Base-by-base conservation (phyloP, 163 green algal genomes). In the Trebouxia gelatinosa region DNA sequence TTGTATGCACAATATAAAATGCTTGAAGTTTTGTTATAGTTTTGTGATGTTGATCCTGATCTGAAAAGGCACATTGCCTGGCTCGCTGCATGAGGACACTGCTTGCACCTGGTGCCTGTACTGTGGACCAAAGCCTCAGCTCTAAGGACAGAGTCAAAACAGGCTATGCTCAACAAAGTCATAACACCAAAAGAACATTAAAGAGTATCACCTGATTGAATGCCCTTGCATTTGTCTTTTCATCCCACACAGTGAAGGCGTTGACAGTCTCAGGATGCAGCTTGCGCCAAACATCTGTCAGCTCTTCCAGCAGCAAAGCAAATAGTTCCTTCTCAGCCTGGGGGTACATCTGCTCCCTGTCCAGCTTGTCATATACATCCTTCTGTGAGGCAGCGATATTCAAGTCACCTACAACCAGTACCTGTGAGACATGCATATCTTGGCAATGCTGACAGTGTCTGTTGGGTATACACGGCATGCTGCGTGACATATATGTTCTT, bases 341-440 rank as follows among this genome's bases (percentile, higher is more conserved):
- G 19, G 38, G 62, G 62, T 90, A 92, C 74, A 86, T 65, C 11
- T 40, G 57, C 0, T 87, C 82, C 17, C 81, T 87, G 6, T 77
- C 74, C 13, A 91, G 79, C 16, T 78, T 64, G 2, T 78, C 31
- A 68, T 94, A 85, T 38, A 93, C 81, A 77, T 97, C 92, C 29
- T 66, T 50, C 11, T 74, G 75, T 48, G 85, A 78, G 2, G 78
- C 77, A 7, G 89, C 84, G 0, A 96, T 64, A 72, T 97, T 97
- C 46, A 97, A 86, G 77, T 97, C 92, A 1, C 92, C 92, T 40
- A 96, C 91, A 21, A 91, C 34, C 21, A 97, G 70, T 0, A 96
- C 85, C 90, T 94, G 85, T 29, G 34, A 59, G 48, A 29, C 19
- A 1, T 28, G 19, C 2, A 19, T 2, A 59, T 59, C 19, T 58